These are phyloP conservation scores for Taphrina sp. DNA, from an alignment of 1,139 yeast species.

Conservation along the genomic window DNA sequence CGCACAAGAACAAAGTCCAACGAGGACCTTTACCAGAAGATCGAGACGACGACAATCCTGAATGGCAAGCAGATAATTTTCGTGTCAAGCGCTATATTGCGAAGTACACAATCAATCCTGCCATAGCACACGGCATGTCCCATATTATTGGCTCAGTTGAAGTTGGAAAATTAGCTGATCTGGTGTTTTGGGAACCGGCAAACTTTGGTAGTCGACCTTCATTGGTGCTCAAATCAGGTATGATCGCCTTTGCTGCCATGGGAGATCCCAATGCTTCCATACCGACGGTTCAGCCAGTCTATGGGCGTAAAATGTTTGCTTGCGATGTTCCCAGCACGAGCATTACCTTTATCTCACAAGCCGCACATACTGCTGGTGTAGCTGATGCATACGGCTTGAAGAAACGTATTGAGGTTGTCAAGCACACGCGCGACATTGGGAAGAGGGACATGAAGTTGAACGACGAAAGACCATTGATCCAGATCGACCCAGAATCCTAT, in stretches of 20 bases:
- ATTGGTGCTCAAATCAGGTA: constrained; percentile 34
- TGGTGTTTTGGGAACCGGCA: constrained; percentile 33
- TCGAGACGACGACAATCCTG: constrained; percentile 12
- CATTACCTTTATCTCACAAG: constrained; percentile 31
- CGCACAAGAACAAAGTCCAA: constrained; percentile 35
- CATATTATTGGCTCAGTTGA: constrained; percentile 34
- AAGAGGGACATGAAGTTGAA: constrained; percentile 34
- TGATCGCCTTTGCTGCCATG: constrained; percentile 33
- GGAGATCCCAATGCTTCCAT: constrained; percentile 35
- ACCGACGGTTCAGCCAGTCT: constrained; percentile 34
- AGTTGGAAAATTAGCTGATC: constrained; percentile 35
- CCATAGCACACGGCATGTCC: constrained; percentile 34
- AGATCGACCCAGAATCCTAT: constrained; percentile 34
- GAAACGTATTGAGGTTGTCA: constrained; percentile 32
- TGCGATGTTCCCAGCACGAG: constrained; percentile 28
- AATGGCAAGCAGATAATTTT: constrained; percentile 31
- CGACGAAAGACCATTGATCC: constrained; percentile 28
- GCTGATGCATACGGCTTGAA: constrained; percentile 30
- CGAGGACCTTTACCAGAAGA: constrained; percentile 33
- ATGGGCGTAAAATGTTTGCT: constrained; percentile 33
- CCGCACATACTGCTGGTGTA: constrained; percentile 30
- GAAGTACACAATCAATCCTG: constrained; percentile 36
- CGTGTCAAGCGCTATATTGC: constrained; percentile 36
- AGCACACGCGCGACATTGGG: constrained; percentile 30
- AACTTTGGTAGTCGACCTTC: constrained; percentile 30